Percentiles rank a stretch among this genome's conserved stretches.
These are phyloP conservation scores for Ustilago sp. DNA, from an alignment of 1,284 basidiomycete species.

Conservation along the genomic window DNA sequence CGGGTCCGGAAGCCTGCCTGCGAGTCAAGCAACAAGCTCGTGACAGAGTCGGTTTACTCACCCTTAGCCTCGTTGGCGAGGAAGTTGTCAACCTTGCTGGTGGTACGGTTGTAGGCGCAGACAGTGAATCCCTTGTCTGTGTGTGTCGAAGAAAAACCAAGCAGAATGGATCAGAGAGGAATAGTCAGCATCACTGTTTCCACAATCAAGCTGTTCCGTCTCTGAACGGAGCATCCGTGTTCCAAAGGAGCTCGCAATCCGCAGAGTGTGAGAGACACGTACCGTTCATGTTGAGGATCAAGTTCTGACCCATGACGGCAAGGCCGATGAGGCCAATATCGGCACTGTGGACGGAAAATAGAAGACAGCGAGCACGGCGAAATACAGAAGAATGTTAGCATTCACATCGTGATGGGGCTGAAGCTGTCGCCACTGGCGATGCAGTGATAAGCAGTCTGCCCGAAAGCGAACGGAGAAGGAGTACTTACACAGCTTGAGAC, in stretches of 20 bases:
- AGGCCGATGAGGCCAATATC: constrained; percentile 70
- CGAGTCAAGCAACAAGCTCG: not conserved
- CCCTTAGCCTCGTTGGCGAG: constrained; percentile 97
- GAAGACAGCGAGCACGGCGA: not conserved
- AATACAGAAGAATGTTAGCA: constrained; percentile 12
- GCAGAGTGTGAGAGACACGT: constrained; percentile 15
- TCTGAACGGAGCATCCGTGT: not conserved
- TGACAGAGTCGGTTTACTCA: constrained; percentile 69
- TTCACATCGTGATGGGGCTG: not conserved
- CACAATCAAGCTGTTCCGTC: not conserved
- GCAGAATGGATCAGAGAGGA: not conserved
- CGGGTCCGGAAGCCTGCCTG: not conserved
- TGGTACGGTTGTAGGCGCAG: constrained; percentile 96
- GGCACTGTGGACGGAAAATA: constrained; percentile 45
- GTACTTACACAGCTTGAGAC: constrained; percentile 57
- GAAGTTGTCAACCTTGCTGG: constrained; percentile 95
- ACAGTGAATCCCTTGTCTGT: constrained; percentile 96
- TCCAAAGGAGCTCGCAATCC: not conserved
- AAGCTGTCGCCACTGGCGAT: not conserved
- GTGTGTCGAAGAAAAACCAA: not conserved
- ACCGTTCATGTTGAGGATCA: constrained; percentile 70
- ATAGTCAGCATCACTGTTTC: constrained; percentile 11
- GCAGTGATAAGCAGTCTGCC: not conserved
- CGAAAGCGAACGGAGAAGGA: not conserved
- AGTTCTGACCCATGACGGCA: constrained; percentile 69